A percentile compares a stretch with the other conserved stretches of the same genome.
These are phyloP conservation scores for Solanum acaule DNA, from an alignment of 257 asterid species.

Conservation along the genomic window DNA sequence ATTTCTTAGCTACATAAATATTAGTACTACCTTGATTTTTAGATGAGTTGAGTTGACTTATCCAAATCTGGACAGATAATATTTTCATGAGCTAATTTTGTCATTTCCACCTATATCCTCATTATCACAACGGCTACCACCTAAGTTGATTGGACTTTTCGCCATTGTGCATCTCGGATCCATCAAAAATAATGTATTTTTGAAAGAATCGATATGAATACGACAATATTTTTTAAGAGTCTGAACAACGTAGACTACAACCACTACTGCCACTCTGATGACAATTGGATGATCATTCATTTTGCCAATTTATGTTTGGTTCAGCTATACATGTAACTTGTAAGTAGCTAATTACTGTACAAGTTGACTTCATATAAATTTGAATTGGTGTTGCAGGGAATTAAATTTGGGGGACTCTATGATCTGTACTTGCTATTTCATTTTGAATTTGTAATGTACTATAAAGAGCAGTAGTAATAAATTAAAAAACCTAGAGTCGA, in stretches of 20 bases:
- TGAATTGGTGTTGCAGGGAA: not conserved
- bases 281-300: not conserved
- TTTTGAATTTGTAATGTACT: not conserved
- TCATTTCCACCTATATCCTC: not conserved
- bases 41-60: not conserved
- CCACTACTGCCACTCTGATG: not conserved
- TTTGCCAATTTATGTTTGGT: not conserved
- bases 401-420: not conserved
- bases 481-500: not conserved
- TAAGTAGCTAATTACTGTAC: not conserved
- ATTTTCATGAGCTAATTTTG: not conserved
- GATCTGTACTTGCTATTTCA: not conserved
- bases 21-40: no score
- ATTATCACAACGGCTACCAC: not conserved
- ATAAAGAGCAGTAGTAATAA: not conserved
- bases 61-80: not conserved
- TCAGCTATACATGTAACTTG: not conserved
- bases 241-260: accelerated
- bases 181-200: no score
- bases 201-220: accelerated
- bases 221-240: no score
- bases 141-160: no score
- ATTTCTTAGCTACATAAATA: not conserved
- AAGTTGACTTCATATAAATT: not conserved
- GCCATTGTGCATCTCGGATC: no score